Conservation (phyloP, 495 filamentous ascomycete species). For the Penicillium goetzii region DNA sequence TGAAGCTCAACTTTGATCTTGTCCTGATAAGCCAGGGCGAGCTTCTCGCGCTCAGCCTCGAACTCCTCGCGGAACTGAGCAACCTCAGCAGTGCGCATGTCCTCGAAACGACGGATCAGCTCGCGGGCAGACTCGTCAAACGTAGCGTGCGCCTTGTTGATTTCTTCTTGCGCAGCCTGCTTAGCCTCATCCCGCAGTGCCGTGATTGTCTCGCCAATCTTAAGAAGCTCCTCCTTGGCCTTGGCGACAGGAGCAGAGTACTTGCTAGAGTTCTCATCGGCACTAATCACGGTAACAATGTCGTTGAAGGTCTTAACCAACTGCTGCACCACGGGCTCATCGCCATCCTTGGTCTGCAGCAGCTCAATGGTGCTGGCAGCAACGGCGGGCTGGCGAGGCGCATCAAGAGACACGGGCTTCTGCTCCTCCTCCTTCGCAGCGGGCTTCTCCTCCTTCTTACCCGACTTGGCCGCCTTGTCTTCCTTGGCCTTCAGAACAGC, state of each 20-base stretch:
- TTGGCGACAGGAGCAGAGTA: constrained; percentile 75
- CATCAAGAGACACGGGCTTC: constrained; percentile 38
- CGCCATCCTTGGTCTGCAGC: constrained; percentile 68
- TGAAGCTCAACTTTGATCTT: constrained; percentile 77
- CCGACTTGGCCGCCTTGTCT: constrained; percentile 39
- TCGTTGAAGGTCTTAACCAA: constrained; percentile 95
- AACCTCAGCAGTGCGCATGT: constrained; percentile 73
- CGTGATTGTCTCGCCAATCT: constrained; percentile 73
- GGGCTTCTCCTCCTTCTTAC: constrained; percentile 33
- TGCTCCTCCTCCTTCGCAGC: constrained; percentile 40
- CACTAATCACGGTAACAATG: constrained; percentile 89
- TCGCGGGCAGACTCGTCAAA: constrained; percentile 82
- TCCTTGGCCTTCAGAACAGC: constrained; percentile 50
- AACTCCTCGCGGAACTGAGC: constrained; percentile 84
- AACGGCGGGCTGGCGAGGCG: constrained; percentile 39
- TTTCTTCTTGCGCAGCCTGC: constrained; percentile 74
- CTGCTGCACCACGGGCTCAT: constrained; percentile 87
- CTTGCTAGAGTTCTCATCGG: constrained; percentile 70
- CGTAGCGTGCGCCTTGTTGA: constrained; percentile 69
- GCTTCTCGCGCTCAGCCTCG: constrained; percentile 79
- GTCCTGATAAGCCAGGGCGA: constrained; percentile 73
- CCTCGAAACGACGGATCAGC: constrained; percentile 69
- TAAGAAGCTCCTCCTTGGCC: constrained; percentile 81
- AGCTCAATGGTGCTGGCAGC: constrained; percentile 72
- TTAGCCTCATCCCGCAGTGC: constrained; percentile 67